phyloP scores from a whole-genome alignment of 495 filamentous ascomycete genomes.

The Hypoxylon cercidicola region DNA sequence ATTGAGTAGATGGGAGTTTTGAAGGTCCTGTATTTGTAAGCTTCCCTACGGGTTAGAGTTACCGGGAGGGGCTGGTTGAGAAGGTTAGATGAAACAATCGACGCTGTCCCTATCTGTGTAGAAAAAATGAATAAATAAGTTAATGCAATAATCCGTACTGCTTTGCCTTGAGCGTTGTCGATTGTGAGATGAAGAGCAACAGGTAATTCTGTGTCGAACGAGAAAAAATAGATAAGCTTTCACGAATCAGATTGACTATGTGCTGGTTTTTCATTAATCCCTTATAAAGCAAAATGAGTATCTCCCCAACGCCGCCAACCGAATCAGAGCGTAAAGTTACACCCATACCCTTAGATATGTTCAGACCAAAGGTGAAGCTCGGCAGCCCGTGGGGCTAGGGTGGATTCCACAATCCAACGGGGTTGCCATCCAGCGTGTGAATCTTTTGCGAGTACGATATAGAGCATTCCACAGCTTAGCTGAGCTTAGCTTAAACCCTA shows the following conservation, averaged over 20 bases:
- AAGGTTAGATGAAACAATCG: conserved; percentile 6
- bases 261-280: conserved; percentile 24
- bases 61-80: neutral
- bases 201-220: too few species aligned
- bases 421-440: neutral
- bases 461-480: too few species aligned
- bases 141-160: too few species aligned
- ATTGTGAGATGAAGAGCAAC: too few species aligned
- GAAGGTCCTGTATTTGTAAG: conserved; percentile 35
- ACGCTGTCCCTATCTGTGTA: conserved; percentile 17
- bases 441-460: too few species aligned
- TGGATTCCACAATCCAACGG: neutral
- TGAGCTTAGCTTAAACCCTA: too few species aligned
- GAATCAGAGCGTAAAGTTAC: conserved; percentile 35
- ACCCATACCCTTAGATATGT: conserved; percentile 23
- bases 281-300: conserved; percentile 18
- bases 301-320: conserved; percentile 42
- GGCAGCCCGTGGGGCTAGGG: conserved; percentile 2
- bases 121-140: conserved; percentile 11
- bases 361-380: conserved; percentile 21
- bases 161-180: too few species aligned
- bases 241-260: conserved; percentile 10
- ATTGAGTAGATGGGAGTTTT: conserved; percentile 48
- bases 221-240: neutral
- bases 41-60: conserved; percentile 21